Evolutionary conservation across 169 alveolate species (phyloP), one percentile per base, ranked within the genome.

Genomic region (Plasmodium adleri): DNA sequence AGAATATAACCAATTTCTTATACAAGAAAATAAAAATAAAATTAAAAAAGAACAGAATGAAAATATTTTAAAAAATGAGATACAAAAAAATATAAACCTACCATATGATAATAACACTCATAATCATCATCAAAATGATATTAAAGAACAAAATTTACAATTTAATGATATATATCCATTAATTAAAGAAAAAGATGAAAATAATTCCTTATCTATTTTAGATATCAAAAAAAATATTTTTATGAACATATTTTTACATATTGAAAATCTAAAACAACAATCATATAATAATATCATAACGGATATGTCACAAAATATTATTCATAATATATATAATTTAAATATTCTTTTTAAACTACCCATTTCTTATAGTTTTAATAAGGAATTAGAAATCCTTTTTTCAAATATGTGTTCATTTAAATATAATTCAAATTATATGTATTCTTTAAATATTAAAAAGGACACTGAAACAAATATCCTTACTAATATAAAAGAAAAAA

Each of bases 341-440:
- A 32, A 32, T 32, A 32, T 0, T 32, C 4, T 32, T 32, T 32
- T 32, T 32, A 32, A 32, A 4, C 1, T 32, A 32, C 45, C 45
- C 8, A 8, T 86, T 13, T 26, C 74, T 5, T 24, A 39, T 86
- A 86, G 49, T 58, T 86, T 54, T 66, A 86, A 86, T 26, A 59
- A 86, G 13, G 92, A 86, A 32, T 39, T 86, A 13, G 92, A 86
- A 72, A 70, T 71, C 15, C 43, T 86, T 17, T 60, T 86, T 12
- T 58, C 71, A 2, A 72, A 64, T 3, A 3, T 5, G 7, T 32
- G 0, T 1, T 5, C 45, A 5, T 32, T 32, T 32, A 32, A 32
- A 5, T 5, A 5, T 32, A 1, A 6, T 32, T 4, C 45, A 32
- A 32, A 32, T 32, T 5, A 32, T 32, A 32, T 32, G 3, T 32